A percentile compares a stretch with the other conserved stretches of the same genome.
Conservation (phyloP, 2,329 filamentous ascomycete species). For the Talaromyces sp. region DNA sequence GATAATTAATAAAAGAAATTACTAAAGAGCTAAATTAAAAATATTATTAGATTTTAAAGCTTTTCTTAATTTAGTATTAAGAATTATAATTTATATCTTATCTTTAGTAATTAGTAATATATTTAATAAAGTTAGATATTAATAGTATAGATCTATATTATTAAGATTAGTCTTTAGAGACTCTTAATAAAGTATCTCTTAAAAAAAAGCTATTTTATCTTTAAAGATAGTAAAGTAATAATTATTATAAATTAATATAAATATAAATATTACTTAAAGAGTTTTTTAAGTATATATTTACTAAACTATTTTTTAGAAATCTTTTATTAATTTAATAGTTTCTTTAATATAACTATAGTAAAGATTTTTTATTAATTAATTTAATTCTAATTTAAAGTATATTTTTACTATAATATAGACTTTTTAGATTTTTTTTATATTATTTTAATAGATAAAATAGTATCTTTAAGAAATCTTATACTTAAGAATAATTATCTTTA, state of each 20-base stretch:
- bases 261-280: neutral
- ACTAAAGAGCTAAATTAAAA: no score
- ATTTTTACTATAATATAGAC: neutral
- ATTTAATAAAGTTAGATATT: neutral
- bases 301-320: neutral
- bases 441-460: neutral
- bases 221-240: neutral
- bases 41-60: no score
- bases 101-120: neutral
- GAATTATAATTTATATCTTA: no score
- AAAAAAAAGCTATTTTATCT: neutral
- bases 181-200: neutral
- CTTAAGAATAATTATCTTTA: neutral
- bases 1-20: no score
- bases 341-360: neutral
- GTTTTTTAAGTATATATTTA: neutral
- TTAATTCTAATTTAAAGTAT: neutral
- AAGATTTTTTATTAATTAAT: neutral
- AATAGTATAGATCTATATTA: neutral
- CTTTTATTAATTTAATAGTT: neutral
- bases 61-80: no score
- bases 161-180: neutral
- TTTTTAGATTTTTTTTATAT: neutral
- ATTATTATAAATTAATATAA: neutral
- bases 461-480: neutral